Evolutionary conservation across 2,329 filamentous ascomycete genomes (phyloP), one percentile per base, ranked within the genome.

Genomic region (Mycocentrospora acerina): DNA sequence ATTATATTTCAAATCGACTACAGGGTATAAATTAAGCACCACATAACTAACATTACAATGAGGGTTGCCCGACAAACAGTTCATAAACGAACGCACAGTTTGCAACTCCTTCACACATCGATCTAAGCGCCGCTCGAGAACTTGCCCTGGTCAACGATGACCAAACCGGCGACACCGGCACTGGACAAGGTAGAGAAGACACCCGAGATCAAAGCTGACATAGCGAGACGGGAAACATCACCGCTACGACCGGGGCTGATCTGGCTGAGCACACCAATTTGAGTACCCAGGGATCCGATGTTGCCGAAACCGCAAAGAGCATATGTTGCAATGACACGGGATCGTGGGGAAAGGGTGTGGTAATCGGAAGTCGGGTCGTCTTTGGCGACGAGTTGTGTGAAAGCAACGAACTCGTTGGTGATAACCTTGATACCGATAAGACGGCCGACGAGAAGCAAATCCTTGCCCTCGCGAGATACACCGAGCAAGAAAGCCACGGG

Each of bases 341-440:
- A 88, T 36, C 89, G 87, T 12, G 79, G 71, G 19, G 80, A 82
- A 45, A 95, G 76, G 18, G 62, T 49, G 37, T 69, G 68, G 64
- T 86, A 90, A 0, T 66, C 62, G 1, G 69, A 57, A 0, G 76
- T 60, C 11, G 61, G 55, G 2, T 77, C 65, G 10, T 54, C 44
- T 27, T 40, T 37, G 17, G 60, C 71, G 44, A 76, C 74, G 7
- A 90, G 79, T 19, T 64, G 62, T 17, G 67, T 66, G 71, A 88
- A 90, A 30, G 86, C 88, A 33, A 83, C 82, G 69, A 86, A 93
- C 69, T 93, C 88, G 72, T 93, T 94, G 60, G 84, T 83, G 60
- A 96, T 82, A 57, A 95, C 76, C 73, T 96, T 95, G 56, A 85
- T 75, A 37, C 88, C 89, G 48, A 95, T 93, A 28, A 96, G 77